Evolutionary conservation across 352 stramenopile genomes (phyloP), one percentile per base, ranked within the genome.

Genomic region (Phytophthora cajani): DNA sequence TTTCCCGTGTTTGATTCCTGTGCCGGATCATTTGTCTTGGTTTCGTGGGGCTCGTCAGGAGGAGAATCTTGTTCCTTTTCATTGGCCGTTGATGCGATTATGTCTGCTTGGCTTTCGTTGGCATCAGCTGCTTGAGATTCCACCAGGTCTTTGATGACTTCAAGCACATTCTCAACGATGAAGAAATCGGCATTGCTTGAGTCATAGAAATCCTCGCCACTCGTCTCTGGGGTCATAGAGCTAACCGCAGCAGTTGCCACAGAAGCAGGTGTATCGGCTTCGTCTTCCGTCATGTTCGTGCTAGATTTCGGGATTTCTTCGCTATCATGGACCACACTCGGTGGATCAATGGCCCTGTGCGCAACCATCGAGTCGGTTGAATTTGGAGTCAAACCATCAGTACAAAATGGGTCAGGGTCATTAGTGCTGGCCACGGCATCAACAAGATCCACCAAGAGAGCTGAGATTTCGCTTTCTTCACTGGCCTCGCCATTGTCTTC

Each of bases 71-170:
- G 47, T 9, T 33, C 19, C 2, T n/a, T 4, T 54, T 54, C 11
- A 32, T 5, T 10, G 17, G 21, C 10, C 0, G 5, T 54, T 1
- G 47, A 54, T 32, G n/a, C 9, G 16, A 50, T 50, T 25, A 1
- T 10, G 42, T 50, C 17, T 14, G n/a, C 17, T 23, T 50, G 17
- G 42, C 8, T 21, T 23, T 21, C 17, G 1, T 50, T n/a, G n/a
- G 2, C 42, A 23, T 14, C 3, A 23, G 16, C 42, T 21, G 1
- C 17, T 21, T 50, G 42, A 14, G 17, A 36, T 21, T 9, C 27
- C 17, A 71, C 33, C 14, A 40, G 27, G 14, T 58, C 65, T 51
- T 58, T 50, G 17, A 72, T 58, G 5, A 27, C 25, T 47, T 52
- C 21, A 17, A 72, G 7, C 32, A 72, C 21, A 25, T 16, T 47